Conservation (phyloP, 2,329 filamentous ascomycete species). For the Tolypocladium pustulatum region DNA sequence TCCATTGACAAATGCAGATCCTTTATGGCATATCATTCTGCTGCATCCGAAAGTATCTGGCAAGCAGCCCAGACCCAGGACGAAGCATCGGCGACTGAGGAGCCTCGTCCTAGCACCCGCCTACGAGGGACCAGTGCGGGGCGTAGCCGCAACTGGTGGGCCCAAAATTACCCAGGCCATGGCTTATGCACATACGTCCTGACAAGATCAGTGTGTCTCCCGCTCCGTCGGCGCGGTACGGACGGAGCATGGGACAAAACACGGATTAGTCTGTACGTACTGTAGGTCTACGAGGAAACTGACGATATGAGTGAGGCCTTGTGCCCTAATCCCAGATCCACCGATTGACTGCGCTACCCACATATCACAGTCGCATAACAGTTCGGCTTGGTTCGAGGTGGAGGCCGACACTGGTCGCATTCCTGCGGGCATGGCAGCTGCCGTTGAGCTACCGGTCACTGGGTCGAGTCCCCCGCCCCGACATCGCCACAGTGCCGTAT, state of each 20-base stretch:
- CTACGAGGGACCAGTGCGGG: conserved; percentile 3
- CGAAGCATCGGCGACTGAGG: background rate
- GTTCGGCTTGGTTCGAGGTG: background rate
- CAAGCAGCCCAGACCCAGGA: background rate
- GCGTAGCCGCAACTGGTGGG: background rate
- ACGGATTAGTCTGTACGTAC: background rate
- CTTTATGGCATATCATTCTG: background rate
- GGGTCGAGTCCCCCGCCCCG: background rate
- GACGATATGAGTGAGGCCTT: background rate
- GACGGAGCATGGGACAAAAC: background rate
- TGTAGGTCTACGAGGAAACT: background rate
- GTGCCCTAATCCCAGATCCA: background rate
- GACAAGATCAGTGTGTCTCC: background rate
- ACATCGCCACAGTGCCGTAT: background rate
- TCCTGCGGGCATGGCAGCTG: background rate
- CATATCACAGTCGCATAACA: background rate
- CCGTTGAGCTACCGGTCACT: background rate
- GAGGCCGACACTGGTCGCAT: background rate
- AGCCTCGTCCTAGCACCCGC: conserved; percentile 2
- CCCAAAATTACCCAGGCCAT: background rate
- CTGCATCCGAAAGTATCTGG: background rate
- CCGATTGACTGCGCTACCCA: background rate
- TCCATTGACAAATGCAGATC: background rate
- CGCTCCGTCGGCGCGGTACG: background rate
- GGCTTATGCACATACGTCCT: background rate